phyloP scores from a whole-genome alignment of 768 basidiomycete species.

The Naganishia vishniacii region DNA sequence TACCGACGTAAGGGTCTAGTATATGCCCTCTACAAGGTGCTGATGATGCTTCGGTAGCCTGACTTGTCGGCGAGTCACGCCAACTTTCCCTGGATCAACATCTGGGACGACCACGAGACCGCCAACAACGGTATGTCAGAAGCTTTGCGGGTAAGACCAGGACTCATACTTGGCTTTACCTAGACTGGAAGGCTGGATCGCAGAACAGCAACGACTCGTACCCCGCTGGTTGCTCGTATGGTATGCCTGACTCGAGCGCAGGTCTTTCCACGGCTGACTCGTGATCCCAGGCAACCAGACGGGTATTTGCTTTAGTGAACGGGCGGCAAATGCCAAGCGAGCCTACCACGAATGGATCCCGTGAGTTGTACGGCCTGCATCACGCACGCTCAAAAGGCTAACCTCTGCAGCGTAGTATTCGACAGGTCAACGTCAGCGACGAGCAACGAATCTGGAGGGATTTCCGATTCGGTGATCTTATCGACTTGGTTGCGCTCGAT shows the following conservation, averaged over 20 bases:
- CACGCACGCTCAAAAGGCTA: constrained; percentile 43
- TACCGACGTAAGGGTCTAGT: constrained; percentile 49
- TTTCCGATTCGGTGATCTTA: constrained; percentile 60
- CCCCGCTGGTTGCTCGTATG: constrained; percentile 29
- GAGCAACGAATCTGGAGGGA: constrained; percentile 62
- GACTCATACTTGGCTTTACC: neutral
- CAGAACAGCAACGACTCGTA: constrained; percentile 57
- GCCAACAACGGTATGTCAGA: constrained; percentile 52
- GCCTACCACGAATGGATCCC: constrained; percentile 43
- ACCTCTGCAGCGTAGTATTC: constrained; percentile 50
- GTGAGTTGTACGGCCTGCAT: neutral
- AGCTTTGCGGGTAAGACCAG: neutral
- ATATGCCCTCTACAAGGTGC: neutral
- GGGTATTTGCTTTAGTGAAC: constrained; percentile 59
- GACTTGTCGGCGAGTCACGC: constrained; percentile 54
- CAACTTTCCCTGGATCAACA: constrained; percentile 57
- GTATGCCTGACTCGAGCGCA: neutral
- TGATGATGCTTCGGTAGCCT: neutral
- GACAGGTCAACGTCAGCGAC: constrained; percentile 57
- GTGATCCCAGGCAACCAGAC: constrained; percentile 45
- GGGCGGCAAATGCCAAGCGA: constrained; percentile 57
- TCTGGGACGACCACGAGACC: constrained; percentile 50
- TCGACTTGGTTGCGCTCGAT: constrained; percentile 61
- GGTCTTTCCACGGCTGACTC: neutral
- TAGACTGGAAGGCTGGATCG: constrained; percentile 57